Evolutionary conservation across 2,329 filamentous ascomycete genomes (phyloP), one percentile per base, ranked within the genome.

Genomic region (Pseudogymnoascus verrucosus): DNA sequence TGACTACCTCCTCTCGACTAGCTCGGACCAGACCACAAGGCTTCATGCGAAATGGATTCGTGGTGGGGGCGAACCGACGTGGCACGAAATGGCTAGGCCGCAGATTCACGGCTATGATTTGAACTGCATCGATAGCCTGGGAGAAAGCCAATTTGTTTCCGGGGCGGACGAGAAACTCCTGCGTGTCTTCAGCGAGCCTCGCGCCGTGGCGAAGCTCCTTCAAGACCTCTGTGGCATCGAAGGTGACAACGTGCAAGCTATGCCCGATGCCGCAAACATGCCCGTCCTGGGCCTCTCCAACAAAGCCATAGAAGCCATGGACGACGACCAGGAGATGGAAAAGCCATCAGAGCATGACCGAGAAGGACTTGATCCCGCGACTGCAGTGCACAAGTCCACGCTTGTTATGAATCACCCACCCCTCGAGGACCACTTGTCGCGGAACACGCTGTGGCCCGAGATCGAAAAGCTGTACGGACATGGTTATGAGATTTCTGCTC

Each of bases 51-150:
- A 87, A 71, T 98, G 93, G 95, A 83, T 82, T 65, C 79, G 80
- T 16, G 65, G 68, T 39, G 31, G 75, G 74, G 70, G 72, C 2
- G 71, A 69, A 11, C 63, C 67, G 42, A 91, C 91, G 10, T 99
- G 95, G 95, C 93, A 98, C 75, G 95, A 99, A 75, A 92, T 98
- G 79, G 89, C 93, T 0, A 83, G 95, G 60, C 95, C 95, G 3
- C 95, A 99, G 74, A 99, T 99, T 68, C 95, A 99, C 74, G 95
- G 95, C 39, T 99, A 99, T 74, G 93, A 99, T 74, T 82, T 99
- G 63, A 99, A 98, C 78, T 98, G 95, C 74, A 87, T 98, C 67
- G 89, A 92, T 71, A 84, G 87, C 0, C 80, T 97, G 4, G 87
- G 85, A 6, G 76, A 83, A 6, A 82, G 85, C 6, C 89, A 88